Base-by-base conservation (phyloP, 2,329 filamentous ascomycete species). In the Penicillium verrucosum region DNA sequence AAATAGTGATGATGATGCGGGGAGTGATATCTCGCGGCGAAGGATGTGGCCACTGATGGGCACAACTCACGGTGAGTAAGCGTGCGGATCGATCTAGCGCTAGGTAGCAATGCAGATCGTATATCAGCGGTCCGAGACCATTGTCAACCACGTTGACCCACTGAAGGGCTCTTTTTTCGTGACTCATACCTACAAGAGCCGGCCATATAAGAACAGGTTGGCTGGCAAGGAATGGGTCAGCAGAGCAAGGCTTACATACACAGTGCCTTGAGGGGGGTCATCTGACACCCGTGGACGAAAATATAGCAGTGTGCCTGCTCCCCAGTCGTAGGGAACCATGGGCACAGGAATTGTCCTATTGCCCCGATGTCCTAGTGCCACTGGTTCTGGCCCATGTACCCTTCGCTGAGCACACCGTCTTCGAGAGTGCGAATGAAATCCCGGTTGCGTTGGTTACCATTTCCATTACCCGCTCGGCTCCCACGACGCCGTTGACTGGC, bases 351-450 rank as follows among this genome's bases (percentile, higher is more conserved):
- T 23, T 16, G 16, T 27, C 27, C 16, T 5, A 30, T n/a, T 27
- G 27, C 45, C 29, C 32, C 30, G 25, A 43, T 34, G 18, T 23
- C 40, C 25, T 78, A 85, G 67, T 85, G 82, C 83, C 88, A 96
- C 74, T 94, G 90, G 80, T 86, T 85, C 62, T 84, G 80, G 63
- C 80, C 81, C 85, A 92, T 89, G 70, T 92, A 97, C 2, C 92
- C 91, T 74, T 97, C 93, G 73, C 96, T 93, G 54, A 97, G 79
- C 2, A 92, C 97, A 36, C 94, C 85, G 76, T 97, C 94, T 76
- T 99, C 94, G 61, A 99, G 80, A 60, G 89, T 97, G 54, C 94
- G 86, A 67, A 99, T 96, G 71, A 99, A 97, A 71, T 97, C 93
- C 41, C 92, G 82, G 68, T 92, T 82, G 55, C 80, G 75, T 44